Conservation (phyloP, 2,329 filamentous ascomycete species). For the Colletotrichum sp. region DNA sequence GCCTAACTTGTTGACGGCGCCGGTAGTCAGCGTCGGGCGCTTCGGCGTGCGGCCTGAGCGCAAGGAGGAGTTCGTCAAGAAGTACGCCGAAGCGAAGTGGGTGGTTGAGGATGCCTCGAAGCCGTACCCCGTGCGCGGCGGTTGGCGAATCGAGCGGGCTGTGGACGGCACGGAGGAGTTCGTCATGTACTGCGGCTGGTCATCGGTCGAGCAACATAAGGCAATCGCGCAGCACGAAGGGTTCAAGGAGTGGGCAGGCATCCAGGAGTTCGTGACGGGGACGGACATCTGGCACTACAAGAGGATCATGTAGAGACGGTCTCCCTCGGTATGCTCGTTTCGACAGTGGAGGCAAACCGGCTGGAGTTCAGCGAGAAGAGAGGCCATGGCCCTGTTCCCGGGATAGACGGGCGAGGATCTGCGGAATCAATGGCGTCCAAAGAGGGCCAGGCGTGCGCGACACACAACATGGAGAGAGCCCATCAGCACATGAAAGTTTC, state of each 20-base stretch:
- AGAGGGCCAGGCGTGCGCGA: background rate
- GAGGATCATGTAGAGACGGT: slow-evolving; percentile 28
- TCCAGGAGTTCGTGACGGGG: slow-evolving; percentile 25
- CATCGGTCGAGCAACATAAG: slow-evolving; percentile 36
- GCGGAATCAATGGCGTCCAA: background rate
- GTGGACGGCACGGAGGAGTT: slow-evolving; percentile 39
- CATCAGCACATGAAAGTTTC: background rate
- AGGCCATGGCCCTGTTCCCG: background rate
- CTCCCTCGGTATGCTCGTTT: background rate
- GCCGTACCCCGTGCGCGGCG: slow-evolving; percentile 38
- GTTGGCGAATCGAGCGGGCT: slow-evolving; percentile 47
- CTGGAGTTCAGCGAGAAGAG: background rate
- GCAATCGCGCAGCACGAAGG: slow-evolving; percentile 29
- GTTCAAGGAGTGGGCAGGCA: slow-evolving; percentile 27
- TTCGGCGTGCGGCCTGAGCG: slow-evolving; percentile 34
- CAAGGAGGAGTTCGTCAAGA: slow-evolving; percentile 36
- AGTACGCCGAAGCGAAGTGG: slow-evolving; percentile 37
- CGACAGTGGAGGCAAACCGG: background rate
- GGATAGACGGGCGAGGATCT: background rate
- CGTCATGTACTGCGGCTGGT: slow-evolving; percentile 44
- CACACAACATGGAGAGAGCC: background rate
- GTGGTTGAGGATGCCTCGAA: slow-evolving; percentile 32
- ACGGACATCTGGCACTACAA: slow-evolving; percentile 35
- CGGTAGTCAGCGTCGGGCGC: slow-evolving; percentile 42
- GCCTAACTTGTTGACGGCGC: slow-evolving; percentile 17